phyloP scores from a whole-genome alignment of 2,329 filamentous ascomycete genomes.

The Exophiala sp. region DNA sequence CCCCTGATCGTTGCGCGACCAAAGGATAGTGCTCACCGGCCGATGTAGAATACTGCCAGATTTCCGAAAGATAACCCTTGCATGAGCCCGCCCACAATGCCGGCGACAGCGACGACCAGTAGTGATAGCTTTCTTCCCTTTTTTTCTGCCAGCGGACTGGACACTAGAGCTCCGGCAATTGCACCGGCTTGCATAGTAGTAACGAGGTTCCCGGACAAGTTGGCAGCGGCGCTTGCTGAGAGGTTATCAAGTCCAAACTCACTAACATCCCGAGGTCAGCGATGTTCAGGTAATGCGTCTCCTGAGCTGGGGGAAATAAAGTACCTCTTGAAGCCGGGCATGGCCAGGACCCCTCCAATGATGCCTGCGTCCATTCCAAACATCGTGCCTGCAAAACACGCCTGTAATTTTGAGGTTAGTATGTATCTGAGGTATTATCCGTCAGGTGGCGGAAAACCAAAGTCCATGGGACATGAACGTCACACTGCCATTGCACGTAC shows the following conservation, averaged over 20 bases:
- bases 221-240: slow-evolving; percentile 43
- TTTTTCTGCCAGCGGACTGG: slow-evolving; percentile 37
- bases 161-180: slow-evolving; percentile 61
- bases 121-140: slow-evolving; percentile 56
- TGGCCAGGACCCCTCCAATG: slow-evolving; percentile 54
- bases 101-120: slow-evolving; percentile 47
- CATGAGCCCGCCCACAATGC: slow-evolving; percentile 44
- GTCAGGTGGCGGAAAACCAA: no score
- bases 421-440: not conserved
- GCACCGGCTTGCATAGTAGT: slow-evolving; percentile 68
- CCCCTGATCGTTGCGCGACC: not conserved
- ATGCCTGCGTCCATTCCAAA: slow-evolving; percentile 66
- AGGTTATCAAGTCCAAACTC: slow-evolving; percentile 51
- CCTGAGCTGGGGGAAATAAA: slow-evolving; percentile 22
- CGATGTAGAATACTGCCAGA: slow-evolving; percentile 53
- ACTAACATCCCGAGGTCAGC: slow-evolving; percentile 33
- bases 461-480: not conserved
- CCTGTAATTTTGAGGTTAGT: slow-evolving; percentile 30
- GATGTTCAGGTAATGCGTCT: not conserved
- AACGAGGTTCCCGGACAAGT: slow-evolving; percentile 65
- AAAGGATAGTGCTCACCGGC: slow-evolving; percentile 35
- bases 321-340: slow-evolving; percentile 12
- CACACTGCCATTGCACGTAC: slow-evolving; percentile 32
- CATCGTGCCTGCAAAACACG: slow-evolving; percentile 67
- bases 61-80: slow-evolving; percentile 40